Conservation (phyloP, 2,329 filamentous ascomycete species). For the Aspergillus hiratsukae region DNA sequence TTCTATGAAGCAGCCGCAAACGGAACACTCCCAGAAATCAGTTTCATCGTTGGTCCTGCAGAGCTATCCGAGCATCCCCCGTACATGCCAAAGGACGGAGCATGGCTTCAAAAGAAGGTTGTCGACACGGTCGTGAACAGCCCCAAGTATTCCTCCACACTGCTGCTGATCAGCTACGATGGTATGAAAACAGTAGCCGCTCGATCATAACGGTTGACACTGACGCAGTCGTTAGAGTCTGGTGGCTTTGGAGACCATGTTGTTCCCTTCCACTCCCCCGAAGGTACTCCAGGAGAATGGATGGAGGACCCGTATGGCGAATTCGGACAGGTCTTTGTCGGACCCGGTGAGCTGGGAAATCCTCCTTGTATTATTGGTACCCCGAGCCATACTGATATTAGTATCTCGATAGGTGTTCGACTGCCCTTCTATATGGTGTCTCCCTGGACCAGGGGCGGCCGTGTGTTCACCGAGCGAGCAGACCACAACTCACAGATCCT, state of each 20-base stretch:
- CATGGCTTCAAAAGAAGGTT: conserved; percentile 52
- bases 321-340: conserved; percentile 42
- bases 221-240: conserved; percentile 36
- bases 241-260: conserved; percentile 55
- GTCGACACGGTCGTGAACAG: conserved; percentile 49
- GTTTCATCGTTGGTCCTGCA: conserved; percentile 48
- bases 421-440: conserved; percentile 55
- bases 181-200: conserved; percentile 24
- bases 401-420: conserved; percentile 38
- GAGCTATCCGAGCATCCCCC: conserved; percentile 53
- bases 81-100: conserved; percentile 51
- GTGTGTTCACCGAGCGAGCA: conserved; percentile 52
- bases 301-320: conserved; percentile 43
- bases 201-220: neutral
- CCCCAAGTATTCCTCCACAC: conserved; percentile 47
- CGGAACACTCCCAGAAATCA: conserved; percentile 50
- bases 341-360: conserved; percentile 32
- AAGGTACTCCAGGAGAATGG: conserved; percentile 51
- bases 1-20: conserved; percentile 50
- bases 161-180: conserved; percentile 49
- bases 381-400: neutral
- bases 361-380: neutral
- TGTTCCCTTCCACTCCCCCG: conserved; percentile 47
- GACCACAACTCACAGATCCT: conserved; percentile 55
- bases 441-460: conserved; percentile 51